Conservation (phyloP, 2,329 filamentous ascomycete genomes). For the Penicillium paneum region DNA sequence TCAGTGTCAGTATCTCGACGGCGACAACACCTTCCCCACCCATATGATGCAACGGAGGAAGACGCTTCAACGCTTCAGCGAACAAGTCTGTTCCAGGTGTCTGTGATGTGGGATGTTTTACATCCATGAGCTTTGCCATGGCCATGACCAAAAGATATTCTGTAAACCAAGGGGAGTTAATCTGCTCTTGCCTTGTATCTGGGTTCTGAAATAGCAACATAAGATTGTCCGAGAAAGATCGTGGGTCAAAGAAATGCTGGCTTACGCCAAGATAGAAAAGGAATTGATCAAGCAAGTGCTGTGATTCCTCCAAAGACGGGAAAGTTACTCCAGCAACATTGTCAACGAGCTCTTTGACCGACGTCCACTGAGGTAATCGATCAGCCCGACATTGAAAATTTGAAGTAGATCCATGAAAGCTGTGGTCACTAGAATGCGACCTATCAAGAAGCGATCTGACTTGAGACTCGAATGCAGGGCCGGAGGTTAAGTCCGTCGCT, state of each 20-base stretch:
- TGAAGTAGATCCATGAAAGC: not conserved
- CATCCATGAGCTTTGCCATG: constrained; percentile 25
- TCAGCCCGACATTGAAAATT: not conserved
- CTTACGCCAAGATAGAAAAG: constrained; percentile 25
- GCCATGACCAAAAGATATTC: constrained; percentile 26
- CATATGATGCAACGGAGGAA: constrained; percentile 16
- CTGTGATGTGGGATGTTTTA: constrained; percentile 15
- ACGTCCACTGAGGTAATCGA: constrained; percentile 3
- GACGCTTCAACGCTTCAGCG: constrained; percentile 16
- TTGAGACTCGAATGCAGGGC: constrained; percentile 21
- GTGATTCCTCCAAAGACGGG: constrained; percentile 18
- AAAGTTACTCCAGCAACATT: constrained; percentile 4
- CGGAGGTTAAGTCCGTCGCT: constrained; percentile 21
- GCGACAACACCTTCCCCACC: constrained; percentile 16
- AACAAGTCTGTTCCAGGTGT: constrained; percentile 18
- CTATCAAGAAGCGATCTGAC: constrained; percentile 17
- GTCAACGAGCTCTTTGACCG: constrained; percentile 4
- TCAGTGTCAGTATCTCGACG: constrained; percentile 18
- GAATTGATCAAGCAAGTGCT: constrained; percentile 21
- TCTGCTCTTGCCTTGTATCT: constrained; percentile 10
- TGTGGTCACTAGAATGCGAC: not conserved
- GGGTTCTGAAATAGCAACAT: constrained; percentile 17
- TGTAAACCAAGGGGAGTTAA: constrained; percentile 17
- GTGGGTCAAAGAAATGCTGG: constrained; percentile 24
- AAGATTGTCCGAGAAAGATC: constrained; percentile 19